phyloP scores from a whole-genome alignment of 495 filamentous ascomycete species.

The Neurospora africana region DNA sequence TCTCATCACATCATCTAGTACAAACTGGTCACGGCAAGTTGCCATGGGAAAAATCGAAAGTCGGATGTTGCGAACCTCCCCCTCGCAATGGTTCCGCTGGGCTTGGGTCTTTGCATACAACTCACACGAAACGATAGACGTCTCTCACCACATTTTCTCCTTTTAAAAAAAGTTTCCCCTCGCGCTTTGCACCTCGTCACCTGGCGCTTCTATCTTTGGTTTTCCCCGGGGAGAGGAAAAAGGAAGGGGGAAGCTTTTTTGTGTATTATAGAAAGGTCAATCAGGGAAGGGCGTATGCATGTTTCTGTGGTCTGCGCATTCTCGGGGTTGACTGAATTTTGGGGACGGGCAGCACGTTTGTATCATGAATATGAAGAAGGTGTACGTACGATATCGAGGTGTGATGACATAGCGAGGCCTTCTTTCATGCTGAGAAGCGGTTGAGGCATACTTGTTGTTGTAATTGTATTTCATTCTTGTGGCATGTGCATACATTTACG shows the following conservation, averaged over 20 bases:
- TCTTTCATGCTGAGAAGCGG: neutral
- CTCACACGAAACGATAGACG: conserved; percentile 9
- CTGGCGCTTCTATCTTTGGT: neutral
- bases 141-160: conserved; percentile 1
- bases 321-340: neutral
- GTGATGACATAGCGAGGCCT: neutral
- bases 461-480: neutral
- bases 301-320: neutral
- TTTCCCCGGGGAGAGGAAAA: neutral
- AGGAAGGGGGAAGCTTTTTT: conserved; percentile 1
- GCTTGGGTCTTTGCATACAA: conserved; percentile 9
- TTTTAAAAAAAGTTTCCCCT: neutral
- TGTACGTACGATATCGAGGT: neutral
- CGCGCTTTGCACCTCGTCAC: neutral
- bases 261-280: conserved; percentile 15
- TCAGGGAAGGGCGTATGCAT: neutral
- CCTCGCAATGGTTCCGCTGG: neutral
- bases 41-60: neutral
- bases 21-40: neutral
- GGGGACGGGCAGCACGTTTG: neutral
- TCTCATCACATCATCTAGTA: neutral
- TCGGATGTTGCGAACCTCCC: neutral
- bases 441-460: neutral
- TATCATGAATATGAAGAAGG: neutral
- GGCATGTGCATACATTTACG: neutral